Evolutionary conservation across 768 basidiomycete species (phyloP), one percentile per base, ranked within the genome.

Genomic region (Boletellus sp.): DNA sequence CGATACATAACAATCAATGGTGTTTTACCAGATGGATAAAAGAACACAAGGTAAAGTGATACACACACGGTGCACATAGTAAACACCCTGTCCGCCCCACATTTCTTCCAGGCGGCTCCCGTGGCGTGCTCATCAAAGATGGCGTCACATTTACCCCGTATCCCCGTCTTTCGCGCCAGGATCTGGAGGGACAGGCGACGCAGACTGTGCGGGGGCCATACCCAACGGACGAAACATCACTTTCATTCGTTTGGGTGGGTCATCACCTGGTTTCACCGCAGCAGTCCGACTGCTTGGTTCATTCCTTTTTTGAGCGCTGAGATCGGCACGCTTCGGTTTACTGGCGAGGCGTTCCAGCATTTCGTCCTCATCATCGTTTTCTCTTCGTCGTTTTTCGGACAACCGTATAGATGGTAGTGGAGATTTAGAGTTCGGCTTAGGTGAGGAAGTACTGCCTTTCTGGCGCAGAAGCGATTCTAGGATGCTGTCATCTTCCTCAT

Each of bases 331-430:
- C 69, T 82, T 84, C 22, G 75, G 60, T 62, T 83, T 88, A 48
- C 55, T 72, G 7, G 75, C 76, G 42, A 90, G 72, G 42, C 80
- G 78, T 46, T 78, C 81, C 42, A 90, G 66, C 57, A 78, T 65
- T 60, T 82, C 82, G 49, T 89, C 78, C 48, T 83, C 84, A 37
- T 88, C 87, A 16, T 87, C 88, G 4, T 82, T 83, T 31, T 78
- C 79, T 60, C 89, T 72, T 61, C 83, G 74, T 52, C 89, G 78
- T 67, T 91, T 90, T 63, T 85, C 85, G 20, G 80, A 73, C 44
- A 83, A 72, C 39, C 81, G 77, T 66, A 81, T 70, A 4, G 75
- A 68, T 2, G 72, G 74, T 47, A 74, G 58, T 56, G 62, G 60
- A 36, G 65, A 55, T 50, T 63, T 68, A 20, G 65, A 60, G 16